phyloP scores from a whole-genome alignment of 371 early-diverging fungal genomes.

The Mucor ambiguus region DNA sequence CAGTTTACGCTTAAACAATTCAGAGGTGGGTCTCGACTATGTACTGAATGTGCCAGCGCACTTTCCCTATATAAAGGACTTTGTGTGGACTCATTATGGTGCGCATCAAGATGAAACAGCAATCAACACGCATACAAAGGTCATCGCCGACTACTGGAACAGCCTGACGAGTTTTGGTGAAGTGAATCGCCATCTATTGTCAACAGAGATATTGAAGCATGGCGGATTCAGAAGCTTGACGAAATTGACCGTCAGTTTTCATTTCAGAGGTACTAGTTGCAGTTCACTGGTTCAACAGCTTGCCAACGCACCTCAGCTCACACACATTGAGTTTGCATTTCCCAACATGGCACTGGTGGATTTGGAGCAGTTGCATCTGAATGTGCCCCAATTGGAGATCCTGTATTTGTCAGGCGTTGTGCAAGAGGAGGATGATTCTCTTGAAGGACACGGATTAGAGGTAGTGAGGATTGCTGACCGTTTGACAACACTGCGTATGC shows the following conservation, averaged over 20 bases:
- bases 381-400: background rate
- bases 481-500: background rate
- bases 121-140: background rate
- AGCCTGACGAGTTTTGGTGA: background rate
- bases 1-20: background rate
- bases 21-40: background rate
- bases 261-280: background rate
- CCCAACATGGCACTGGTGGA: background rate
- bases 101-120: background rate
- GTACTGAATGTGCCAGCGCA: background rate
- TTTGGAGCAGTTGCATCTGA: background rate
- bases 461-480: background rate
- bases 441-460: background rate
- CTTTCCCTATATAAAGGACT: background rate
- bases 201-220: background rate
- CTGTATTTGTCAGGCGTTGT: background rate
- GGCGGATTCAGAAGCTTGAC: background rate
- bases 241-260: background rate
- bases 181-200: background rate
- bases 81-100: constrained; percentile 4
- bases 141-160: background rate
- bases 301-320: background rate
- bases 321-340: background rate
- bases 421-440: background rate
- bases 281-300: background rate